Evolutionary conservation across 2,329 filamentous ascomycete genomes (phyloP).

Genomic region (Iodosphaeria phyllophila): DNA sequence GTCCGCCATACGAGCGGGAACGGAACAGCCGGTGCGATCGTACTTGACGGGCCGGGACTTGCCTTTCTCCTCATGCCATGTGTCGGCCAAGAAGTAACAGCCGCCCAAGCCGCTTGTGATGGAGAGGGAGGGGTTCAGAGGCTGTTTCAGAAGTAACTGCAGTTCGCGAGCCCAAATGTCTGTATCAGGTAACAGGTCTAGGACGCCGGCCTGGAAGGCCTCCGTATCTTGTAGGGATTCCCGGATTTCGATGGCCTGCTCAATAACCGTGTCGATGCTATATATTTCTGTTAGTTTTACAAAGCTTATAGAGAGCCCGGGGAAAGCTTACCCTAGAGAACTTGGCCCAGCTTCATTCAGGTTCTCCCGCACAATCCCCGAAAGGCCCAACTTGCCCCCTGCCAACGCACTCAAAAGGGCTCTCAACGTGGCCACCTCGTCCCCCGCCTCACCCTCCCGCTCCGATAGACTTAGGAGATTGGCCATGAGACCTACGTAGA

Average conservation of each 20-base stretch:
- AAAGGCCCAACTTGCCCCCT: slow-evolving; percentile 22
- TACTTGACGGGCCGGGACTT: slow-evolving; percentile 17
- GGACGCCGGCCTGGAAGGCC: slow-evolving; percentile 9
- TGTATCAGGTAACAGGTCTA: slow-evolving; percentile 46
- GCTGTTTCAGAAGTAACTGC: slow-evolving; percentile 27
- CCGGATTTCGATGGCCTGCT: slow-evolving; percentile 24
- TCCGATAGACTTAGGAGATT: slow-evolving; percentile 36
- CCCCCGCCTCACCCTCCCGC: slow-evolving; percentile 18
- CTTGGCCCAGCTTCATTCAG: slow-evolving; percentile 27
- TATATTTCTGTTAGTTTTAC: neutral
- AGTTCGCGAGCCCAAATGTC: slow-evolving; percentile 49
- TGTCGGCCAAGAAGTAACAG: slow-evolving; percentile 36
- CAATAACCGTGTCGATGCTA: slow-evolving; percentile 33
- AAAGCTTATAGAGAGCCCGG: too few species aligned
- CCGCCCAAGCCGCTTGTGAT: slow-evolving; percentile 59
- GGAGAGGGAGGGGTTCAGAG: slow-evolving; percentile 45
- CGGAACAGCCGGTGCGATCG: slow-evolving; percentile 52
- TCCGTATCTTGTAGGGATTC: slow-evolving; percentile 13
- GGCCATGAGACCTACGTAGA: slow-evolving; percentile 30
- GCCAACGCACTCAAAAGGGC: slow-evolving; percentile 24
- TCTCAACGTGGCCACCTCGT: slow-evolving; percentile 23
- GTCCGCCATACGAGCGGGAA: slow-evolving; percentile 56
- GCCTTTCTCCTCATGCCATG: too few species aligned
- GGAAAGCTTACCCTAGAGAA: slow-evolving; percentile 34
- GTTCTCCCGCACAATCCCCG: slow-evolving; percentile 34